Conservation (phyloP, 495 filamentous ascomycete genomes). For the Baudoinia panamericana region DNA sequence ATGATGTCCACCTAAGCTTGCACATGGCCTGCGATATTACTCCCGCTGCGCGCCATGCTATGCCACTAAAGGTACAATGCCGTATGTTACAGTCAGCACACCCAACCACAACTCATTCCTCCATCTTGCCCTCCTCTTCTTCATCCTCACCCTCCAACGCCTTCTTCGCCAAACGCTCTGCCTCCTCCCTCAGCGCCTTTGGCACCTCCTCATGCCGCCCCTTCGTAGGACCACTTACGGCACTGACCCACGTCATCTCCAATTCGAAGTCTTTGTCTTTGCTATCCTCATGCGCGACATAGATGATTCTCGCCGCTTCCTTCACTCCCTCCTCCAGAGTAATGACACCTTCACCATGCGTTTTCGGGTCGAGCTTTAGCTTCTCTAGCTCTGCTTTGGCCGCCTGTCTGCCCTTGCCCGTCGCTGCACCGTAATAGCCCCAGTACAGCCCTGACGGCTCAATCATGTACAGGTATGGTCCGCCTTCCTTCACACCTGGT, state of each 20-base stretch:
- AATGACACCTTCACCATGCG: constrained; percentile 39
- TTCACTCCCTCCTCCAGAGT: constrained; percentile 79
- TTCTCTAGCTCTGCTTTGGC: constrained; percentile 98
- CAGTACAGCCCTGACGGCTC: constrained; percentile 94
- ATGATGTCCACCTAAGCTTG: too few species aligned
- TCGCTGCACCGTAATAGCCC: constrained; percentile 97
- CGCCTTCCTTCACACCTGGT: constrained; percentile 61
- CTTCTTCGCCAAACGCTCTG: constrained; percentile 48
- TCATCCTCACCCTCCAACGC: constrained; percentile 32
- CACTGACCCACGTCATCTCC: constrained; percentile 96
- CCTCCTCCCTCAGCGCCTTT: constrained; percentile 75
- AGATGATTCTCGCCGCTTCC: constrained; percentile 92
- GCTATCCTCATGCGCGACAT: constrained; percentile 92
- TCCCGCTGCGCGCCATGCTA: too few species aligned
- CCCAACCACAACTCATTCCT: constrained; percentile 27
- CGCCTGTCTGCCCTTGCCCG: constrained; percentile 87
- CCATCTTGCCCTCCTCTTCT: constrained; percentile 31
- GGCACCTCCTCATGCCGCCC: constrained; percentile 86
- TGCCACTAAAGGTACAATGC: background rate
- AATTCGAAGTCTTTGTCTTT: constrained; percentile 98
- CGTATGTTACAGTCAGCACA: too few species aligned
- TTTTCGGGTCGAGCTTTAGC: constrained; percentile 66
- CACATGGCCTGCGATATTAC: too few species aligned
- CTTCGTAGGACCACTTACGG: constrained; percentile 68
- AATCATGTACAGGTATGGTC: constrained; percentile 93